A percentile compares a stretch with the other conserved stretches of the same genome.
Conservation (phyloP, 805 yeast species). For the Metschnikowia lochheadii region DNA sequence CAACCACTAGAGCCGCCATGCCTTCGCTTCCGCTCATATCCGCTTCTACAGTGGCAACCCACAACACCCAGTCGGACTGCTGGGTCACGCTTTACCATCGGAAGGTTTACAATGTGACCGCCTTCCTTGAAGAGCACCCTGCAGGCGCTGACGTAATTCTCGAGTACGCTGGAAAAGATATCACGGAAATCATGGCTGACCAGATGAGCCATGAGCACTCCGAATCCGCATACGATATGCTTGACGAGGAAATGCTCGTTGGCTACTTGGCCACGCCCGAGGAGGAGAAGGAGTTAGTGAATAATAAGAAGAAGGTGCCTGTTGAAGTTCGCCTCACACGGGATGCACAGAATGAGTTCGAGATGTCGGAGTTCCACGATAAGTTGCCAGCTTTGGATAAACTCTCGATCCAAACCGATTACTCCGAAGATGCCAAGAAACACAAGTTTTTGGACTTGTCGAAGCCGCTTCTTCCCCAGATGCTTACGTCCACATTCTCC, state of each 20-base stretch:
- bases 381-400: conserved; percentile 71
- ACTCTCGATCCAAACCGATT: conserved; percentile 77
- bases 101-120: conserved; percentile 80
- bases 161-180: conserved; percentile 56
- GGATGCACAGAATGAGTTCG: conserved; percentile 20
- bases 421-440: conserved; percentile 58
- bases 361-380: conserved; percentile 45
- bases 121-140: conserved; percentile 68
- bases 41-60: conserved; percentile 46
- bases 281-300: conserved; percentile 68
- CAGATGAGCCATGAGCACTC: conserved; percentile 71
- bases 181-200: conserved; percentile 76
- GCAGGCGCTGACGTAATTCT: conserved; percentile 58
- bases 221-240: conserved; percentile 79
- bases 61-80: conserved; percentile 52
- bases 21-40: conserved; percentile 57
- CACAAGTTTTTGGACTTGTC: conserved; percentile 85
- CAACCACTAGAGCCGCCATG: neutral
- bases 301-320: conserved; percentile 52
- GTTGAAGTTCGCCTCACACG: conserved; percentile 50
- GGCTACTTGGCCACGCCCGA: conserved; percentile 79
- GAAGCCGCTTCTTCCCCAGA: conserved; percentile 78
- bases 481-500: conserved; percentile 66
- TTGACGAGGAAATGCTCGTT: conserved; percentile 73
- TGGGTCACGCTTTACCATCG: conserved; percentile 81